A percentile compares a stretch with the other conserved stretches of the same genome.
These are phyloP conservation scores for Cryptococcus depauperatus DNA, from an alignment of 1,284 basidiomycete genomes.

Conservation along the genomic window DNA sequence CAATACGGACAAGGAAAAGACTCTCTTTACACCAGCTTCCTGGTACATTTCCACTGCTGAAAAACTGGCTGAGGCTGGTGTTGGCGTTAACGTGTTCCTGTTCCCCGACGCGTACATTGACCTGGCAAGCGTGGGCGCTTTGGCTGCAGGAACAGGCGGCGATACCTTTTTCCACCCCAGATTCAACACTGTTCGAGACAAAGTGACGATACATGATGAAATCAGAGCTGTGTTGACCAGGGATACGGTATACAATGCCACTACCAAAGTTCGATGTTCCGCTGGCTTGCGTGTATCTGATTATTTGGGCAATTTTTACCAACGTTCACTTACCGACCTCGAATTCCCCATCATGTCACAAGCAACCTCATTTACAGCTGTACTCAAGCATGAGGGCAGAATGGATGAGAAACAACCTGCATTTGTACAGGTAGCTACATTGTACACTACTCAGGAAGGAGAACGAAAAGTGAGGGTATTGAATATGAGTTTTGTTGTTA, in stretches of 20 bases:
- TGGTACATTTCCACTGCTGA: constrained; percentile 66
- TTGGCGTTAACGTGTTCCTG: constrained; percentile 85
- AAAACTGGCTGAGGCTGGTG: constrained; percentile 78
- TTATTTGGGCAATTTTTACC: constrained; percentile 75
- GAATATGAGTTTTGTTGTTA: constrained; percentile 77
- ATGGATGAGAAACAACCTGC: constrained; percentile 72
- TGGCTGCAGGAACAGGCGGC: constrained; percentile 77
- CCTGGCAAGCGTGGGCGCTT: constrained; percentile 71
- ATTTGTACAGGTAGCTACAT: constrained; percentile 78
- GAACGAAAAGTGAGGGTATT: constrained; percentile 75
- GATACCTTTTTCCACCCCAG: constrained; percentile 88
- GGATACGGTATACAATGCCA: constrained; percentile 72
- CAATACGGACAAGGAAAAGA: constrained; percentile 81
- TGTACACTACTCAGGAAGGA: constrained; percentile 77
- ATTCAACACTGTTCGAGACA: constrained; percentile 68
- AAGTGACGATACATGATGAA: constrained; percentile 60
- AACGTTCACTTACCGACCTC: constrained; percentile 65
- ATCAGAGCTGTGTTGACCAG: constrained; percentile 62
- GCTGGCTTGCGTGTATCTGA: constrained; percentile 67
- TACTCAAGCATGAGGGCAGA: constrained; percentile 55
- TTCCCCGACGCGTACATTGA: constrained; percentile 79
- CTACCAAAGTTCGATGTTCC: constrained; percentile 76
- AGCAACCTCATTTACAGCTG: constrained; percentile 66
- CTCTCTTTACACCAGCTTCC: constrained; percentile 67
- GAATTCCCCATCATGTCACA: constrained; percentile 74